These are phyloP conservation scores for Bryum argenteum DNA, from an alignment of 225 moss, liverwort and hornwort species.

Conservation along the genomic window DNA sequence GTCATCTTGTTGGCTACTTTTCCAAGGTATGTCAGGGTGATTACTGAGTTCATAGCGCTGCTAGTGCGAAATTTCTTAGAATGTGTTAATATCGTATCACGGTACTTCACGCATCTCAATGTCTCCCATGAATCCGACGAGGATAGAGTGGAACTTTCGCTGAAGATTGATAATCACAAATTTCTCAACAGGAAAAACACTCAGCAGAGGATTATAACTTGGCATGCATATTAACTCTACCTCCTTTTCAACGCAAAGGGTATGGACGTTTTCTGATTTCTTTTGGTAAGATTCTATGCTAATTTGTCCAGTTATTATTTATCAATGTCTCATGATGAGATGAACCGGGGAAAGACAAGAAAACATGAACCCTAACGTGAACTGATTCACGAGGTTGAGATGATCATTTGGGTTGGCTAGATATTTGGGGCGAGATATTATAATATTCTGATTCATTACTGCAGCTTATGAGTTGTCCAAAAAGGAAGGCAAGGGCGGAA, in stretches of 20 bases:
- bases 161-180: slow-evolving; percentile 13
- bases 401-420: too few species aligned
- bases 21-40: slow-evolving; percentile 70
- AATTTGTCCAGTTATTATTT: slow-evolving; percentile 10
- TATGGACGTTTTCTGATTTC: slow-evolving; percentile 95
- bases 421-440: too few species aligned
- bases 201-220: slow-evolving; percentile 95
- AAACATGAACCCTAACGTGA: background rate
- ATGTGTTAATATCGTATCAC: slow-evolving; percentile 13
- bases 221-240: slow-evolving; percentile 92
- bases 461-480: slow-evolving; percentile 96
- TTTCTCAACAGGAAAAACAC: slow-evolving; percentile 71
- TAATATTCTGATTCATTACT: background rate
- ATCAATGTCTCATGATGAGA: slow-evolving; percentile 8
- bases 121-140: slow-evolving; percentile 12
- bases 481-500: slow-evolving; percentile 92
- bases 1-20: slow-evolving; percentile 94
- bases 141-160: slow-evolving; percentile 27
- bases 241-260: slow-evolving; percentile 97
- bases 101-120: slow-evolving; percentile 16
- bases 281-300: slow-evolving; percentile 60
- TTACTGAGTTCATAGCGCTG: slow-evolving; percentile 23
- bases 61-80: slow-evolving; percentile 21
- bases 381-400: too few species aligned
- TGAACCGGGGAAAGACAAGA: slow-evolving; percentile 7